These are phyloP conservation scores for Boletus vermiculosoides DNA, from an alignment of 768 basidiomycete species.

Conservation along the genomic window DNA sequence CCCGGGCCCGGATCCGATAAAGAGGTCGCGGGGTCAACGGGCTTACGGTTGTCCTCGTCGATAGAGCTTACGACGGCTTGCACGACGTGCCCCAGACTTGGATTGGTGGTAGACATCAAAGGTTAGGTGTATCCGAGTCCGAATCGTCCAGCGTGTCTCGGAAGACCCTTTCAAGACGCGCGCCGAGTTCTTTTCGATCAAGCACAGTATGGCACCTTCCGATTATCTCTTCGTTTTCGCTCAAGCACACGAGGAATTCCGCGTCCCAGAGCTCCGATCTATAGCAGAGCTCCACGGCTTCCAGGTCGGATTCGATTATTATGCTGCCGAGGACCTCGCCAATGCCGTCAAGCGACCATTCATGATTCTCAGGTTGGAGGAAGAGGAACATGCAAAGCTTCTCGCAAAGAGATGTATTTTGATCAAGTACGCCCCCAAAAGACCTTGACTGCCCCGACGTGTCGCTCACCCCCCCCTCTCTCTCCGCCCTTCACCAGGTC, in stretches of 20 bases:
- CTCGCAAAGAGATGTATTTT: conserved; percentile 78
- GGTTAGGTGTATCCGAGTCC: neutral
- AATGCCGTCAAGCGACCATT: conserved; percentile 56
- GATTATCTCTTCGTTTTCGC: conserved; percentile 74
- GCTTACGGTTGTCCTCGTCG: conserved; percentile 34
- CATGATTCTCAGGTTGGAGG: conserved; percentile 65
- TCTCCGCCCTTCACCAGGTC: conserved; percentile 44
- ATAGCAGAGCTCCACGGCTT: conserved; percentile 75
- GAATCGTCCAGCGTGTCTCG: neutral
- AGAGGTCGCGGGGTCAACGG: neutral
- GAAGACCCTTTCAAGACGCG: neutral
- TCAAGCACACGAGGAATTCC: conserved; percentile 77
- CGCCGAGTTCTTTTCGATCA: neutral
- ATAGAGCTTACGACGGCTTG: conserved; percentile 36
- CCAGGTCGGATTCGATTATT: conserved; percentile 43
- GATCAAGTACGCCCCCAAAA: conserved; percentile 59
- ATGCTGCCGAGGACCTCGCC: conserved; percentile 48
- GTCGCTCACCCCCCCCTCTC: neutral
- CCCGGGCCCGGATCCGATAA: neutral
- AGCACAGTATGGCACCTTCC: conserved; percentile 12
- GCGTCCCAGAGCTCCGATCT: conserved; percentile 79
- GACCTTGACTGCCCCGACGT: neutral
- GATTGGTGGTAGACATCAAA: conserved; percentile 20
- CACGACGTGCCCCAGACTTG: conserved; percentile 24
- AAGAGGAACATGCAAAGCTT: conserved; percentile 70